These are phyloP conservation scores for Ascochyta viciae-villosae DNA, from an alignment of 2,329 filamentous ascomycete species.

Conservation along the genomic window DNA sequence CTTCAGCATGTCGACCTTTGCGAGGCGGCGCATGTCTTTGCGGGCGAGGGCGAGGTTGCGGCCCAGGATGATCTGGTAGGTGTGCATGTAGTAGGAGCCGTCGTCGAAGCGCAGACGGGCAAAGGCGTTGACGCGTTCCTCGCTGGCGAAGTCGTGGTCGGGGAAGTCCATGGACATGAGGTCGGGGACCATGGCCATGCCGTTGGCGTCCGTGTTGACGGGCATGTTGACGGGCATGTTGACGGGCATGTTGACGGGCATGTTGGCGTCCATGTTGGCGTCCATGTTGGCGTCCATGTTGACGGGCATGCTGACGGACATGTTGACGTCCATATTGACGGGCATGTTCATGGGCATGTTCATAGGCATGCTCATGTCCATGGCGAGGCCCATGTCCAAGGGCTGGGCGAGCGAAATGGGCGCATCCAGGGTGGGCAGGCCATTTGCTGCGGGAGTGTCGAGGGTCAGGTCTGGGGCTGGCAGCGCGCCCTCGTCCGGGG, in stretches of 20 bases:
- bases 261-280: slow-evolving; percentile 19
- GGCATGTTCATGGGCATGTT: slow-evolving; percentile 17
- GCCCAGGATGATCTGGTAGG: slow-evolving; percentile 74
- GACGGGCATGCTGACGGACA: slow-evolving; percentile 27
- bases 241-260: slow-evolving; percentile 3
- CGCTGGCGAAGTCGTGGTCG: slow-evolving; percentile 19
- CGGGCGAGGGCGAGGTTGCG: slow-evolving; percentile 64
- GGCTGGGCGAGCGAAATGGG: slow-evolving; percentile 32
- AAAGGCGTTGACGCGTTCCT: slow-evolving; percentile 62
- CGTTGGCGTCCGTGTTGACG: slow-evolving; percentile 21
- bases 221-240: slow-evolving; percentile 15
- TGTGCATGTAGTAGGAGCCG: slow-evolving; percentile 80
- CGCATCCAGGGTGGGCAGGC: slow-evolving; percentile 27
- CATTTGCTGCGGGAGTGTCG: slow-evolving; percentile 12
- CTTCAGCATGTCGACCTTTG: slow-evolving; percentile 35
- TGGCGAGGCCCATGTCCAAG: slow-evolving; percentile 18
- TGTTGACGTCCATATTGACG: slow-evolving; percentile 26
- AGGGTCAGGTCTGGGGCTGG: slow-evolving; percentile 14
- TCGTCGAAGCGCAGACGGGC: slow-evolving; percentile 76
- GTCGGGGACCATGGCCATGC: slow-evolving; percentile 12
- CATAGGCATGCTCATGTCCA: slow-evolving; percentile 18
- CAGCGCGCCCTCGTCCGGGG: slow-evolving; percentile 5
- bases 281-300: slow-evolving; percentile 15
- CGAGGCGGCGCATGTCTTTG: slow-evolving; percentile 61
- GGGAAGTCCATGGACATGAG: slow-evolving; percentile 16